Evolutionary conservation across 1,139 yeast genomes (phyloP).

Genomic region (Kodamaea anthophila): DNA sequence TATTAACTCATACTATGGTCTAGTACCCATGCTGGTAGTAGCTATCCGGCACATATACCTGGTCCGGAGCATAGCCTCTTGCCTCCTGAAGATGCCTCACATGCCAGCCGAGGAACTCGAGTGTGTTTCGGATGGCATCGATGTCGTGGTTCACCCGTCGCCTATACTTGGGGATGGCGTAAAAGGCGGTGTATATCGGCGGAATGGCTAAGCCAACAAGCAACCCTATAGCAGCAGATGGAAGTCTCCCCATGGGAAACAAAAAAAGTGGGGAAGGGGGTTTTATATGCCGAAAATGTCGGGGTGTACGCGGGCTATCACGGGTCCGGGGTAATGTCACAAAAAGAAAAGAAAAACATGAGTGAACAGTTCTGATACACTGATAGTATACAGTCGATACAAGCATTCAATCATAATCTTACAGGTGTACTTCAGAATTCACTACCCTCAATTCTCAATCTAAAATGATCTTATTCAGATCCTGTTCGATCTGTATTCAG

Average conservation of each 20-base stretch:
- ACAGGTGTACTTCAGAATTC: too few species aligned
- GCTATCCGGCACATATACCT: slow-evolving; percentile 25
- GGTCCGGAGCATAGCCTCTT: slow-evolving; percentile 23
- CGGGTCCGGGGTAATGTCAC: too few species aligned
- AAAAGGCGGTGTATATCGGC: slow-evolving; percentile 23
- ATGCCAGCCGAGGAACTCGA: slow-evolving; percentile 37
- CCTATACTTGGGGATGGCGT: slow-evolving; percentile 20
- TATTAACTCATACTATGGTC: too few species aligned
- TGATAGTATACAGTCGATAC: too few species aligned
- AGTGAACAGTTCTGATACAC: too few species aligned
- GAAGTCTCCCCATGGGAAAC: slow-evolving; percentile 6
- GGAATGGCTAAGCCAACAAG: slow-evolving; percentile 27
- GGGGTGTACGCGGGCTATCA: too few species aligned
- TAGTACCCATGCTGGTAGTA: slow-evolving; percentile 9
- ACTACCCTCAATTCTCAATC: too few species aligned
- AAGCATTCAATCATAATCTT: too few species aligned
- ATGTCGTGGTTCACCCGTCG: slow-evolving; percentile 21
- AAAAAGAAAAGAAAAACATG: too few species aligned
- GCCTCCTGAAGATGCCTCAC: slow-evolving; percentile 30
- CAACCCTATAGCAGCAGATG: slow-evolving; percentile 16
- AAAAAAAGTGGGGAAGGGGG: slow-evolving; percentile 5
- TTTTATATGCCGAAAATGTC: slow-evolving; percentile 5
- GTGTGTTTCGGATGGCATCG: slow-evolving; percentile 26
- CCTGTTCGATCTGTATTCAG: too few species aligned
- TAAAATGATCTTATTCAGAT: too few species aligned